Evolutionary conservation across 2,329 filamentous ascomycete species (phyloP).

Genomic region (Pestalotiopsis fici): DNA sequence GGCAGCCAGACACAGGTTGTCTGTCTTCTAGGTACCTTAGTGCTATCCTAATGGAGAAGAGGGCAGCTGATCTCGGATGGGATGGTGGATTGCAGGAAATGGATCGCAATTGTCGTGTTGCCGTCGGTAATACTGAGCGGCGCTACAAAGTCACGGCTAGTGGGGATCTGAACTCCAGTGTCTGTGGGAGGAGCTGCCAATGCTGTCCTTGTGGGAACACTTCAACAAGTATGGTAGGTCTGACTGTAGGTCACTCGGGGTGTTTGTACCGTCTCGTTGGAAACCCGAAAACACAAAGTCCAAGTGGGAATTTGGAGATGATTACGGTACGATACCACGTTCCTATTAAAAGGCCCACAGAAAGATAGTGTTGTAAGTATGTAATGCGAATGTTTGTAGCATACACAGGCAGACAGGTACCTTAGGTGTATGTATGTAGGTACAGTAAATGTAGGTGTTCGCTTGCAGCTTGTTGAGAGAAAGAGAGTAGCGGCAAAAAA

Average conservation of each 20-base stretch:
- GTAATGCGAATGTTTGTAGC: not conserved
- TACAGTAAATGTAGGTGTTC: not conserved
- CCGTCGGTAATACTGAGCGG: not conserved
- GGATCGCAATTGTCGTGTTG: not conserved
- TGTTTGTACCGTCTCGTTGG: not conserved
- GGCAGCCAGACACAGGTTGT: not conserved
- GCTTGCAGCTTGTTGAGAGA: not conserved
- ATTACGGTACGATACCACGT: not conserved
- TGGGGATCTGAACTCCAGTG: not conserved
- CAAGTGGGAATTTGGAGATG: not conserved
- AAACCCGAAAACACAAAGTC: not conserved
- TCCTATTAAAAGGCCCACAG: not conserved
- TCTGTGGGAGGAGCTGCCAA: not conserved
- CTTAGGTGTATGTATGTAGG: conserved; percentile 3
- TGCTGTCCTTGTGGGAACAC: not conserved
- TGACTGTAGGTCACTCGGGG: not conserved
- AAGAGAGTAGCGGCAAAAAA: not conserved
- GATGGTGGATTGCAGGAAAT: not conserved
- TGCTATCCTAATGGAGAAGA: not conserved
- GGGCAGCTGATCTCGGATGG: conserved; percentile 1
- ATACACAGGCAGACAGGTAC: not conserved
- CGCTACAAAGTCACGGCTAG: not conserved
- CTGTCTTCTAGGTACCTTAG: not conserved
- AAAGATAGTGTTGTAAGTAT: conserved; percentile 4
- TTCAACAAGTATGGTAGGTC: not conserved